Conservation (phyloP, 768 basidiomycete species). For the Russula sp. region DNA sequence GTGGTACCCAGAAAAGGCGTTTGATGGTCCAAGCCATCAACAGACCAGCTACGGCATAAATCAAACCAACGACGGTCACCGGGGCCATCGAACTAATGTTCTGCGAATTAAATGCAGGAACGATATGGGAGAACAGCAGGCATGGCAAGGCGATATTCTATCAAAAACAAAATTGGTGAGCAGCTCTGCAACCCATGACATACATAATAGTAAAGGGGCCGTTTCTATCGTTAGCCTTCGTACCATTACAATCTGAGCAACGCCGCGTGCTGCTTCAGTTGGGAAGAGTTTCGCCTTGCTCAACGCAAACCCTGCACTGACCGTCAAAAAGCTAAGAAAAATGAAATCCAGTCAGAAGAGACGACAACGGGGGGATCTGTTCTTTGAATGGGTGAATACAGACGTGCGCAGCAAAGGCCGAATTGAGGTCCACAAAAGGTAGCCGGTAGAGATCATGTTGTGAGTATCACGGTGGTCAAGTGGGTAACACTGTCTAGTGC, state of each 20-base stretch:
- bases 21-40: conserved; percentile 52
- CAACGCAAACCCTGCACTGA: conserved; percentile 52
- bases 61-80: conserved; percentile 54
- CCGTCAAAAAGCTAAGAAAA: conserved; percentile 49
- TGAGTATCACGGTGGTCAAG: no score
- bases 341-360: background rate
- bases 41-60: conserved; percentile 58
- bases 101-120: conserved; percentile 59
- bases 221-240: no score
- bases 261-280: conserved; percentile 53
- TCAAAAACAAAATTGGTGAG: no score
- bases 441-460: conserved; percentile 24
- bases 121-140: conserved; percentile 69
- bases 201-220: no score
- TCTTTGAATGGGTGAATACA: background rate
- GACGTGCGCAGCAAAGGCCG: no score
- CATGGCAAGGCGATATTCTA: conserved; percentile 56
- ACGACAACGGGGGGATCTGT: background rate
- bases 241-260: conserved; percentile 60
- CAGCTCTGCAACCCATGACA: background rate
- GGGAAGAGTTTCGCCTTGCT: conserved; percentile 63
- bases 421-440: no score
- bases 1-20: conserved; percentile 72
- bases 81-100: conserved; percentile 60
- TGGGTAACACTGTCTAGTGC: no score